phyloP scores from a whole-genome alignment of 2,329 filamentous ascomycete species.

The Venturia nashicola region DNA sequence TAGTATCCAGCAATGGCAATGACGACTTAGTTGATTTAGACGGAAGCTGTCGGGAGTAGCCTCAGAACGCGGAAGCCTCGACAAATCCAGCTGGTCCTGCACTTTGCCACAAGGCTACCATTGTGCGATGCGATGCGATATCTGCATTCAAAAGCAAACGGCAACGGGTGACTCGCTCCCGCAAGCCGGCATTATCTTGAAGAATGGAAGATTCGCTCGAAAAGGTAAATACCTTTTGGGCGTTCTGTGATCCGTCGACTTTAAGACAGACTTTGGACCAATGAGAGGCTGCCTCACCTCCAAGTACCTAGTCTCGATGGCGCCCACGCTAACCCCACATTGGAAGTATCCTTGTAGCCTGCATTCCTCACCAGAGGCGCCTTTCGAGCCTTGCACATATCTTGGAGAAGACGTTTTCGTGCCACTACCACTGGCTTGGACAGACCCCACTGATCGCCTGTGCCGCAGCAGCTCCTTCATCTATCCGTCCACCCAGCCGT shows the following conservation, averaged over 20 bases:
- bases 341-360: neutral
- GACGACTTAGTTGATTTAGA: neutral
- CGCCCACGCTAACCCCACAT: neutral
- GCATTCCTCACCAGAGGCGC: neutral
- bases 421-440: neutral
- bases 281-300: neutral
- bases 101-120: neutral
- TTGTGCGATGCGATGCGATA: neutral
- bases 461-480: neutral
- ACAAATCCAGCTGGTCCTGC: neutral
- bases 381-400: neutral
- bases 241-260: slow-evolving; percentile 1
- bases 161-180: neutral
- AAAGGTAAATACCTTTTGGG: neutral
- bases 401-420: neutral
- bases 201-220: neutral
- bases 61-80: neutral
- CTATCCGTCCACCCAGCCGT: neutral
- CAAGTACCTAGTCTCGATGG: neutral
- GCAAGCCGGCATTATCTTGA: slow-evolving; percentile 1
- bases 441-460: neutral
- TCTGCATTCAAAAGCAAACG: neutral
- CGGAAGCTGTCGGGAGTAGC: neutral
- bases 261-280: neutral
- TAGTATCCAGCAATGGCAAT: neutral